Conservation (phyloP, 805 yeast species). For the Vanderwaltozyma verrucispora region DNA sequence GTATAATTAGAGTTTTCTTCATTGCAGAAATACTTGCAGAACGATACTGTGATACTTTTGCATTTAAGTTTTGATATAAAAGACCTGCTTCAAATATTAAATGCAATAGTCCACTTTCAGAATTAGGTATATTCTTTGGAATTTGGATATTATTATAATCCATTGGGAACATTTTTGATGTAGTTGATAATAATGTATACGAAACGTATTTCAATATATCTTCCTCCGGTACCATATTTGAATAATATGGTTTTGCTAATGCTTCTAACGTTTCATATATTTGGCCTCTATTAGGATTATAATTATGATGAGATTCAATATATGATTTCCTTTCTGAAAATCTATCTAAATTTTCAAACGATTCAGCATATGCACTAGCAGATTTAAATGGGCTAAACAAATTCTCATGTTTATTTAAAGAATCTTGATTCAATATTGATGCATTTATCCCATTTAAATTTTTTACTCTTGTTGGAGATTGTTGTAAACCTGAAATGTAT, state of each 20-base stretch:
- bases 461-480: slow-evolving; percentile 6
- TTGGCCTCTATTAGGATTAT: slow-evolving; percentile 3
- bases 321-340: slow-evolving; percentile 31
- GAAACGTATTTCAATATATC: slow-evolving; percentile 39
- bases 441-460: not conserved
- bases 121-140: slow-evolving; percentile 45
- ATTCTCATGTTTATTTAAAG: slow-evolving; percentile 8
- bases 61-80: slow-evolving; percentile 40
- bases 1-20: slow-evolving; percentile 49
- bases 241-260: slow-evolving; percentile 25
- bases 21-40: slow-evolving; percentile 37
- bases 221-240: slow-evolving; percentile 28
- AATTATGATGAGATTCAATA: slow-evolving; percentile 19
- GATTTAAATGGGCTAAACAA: slow-evolving; percentile 12
- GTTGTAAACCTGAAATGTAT: slow-evolving; percentile 14
- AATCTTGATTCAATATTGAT: not conserved
- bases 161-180: slow-evolving; percentile 46
- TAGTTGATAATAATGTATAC: slow-evolving; percentile 51
- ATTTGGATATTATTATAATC: slow-evolving; percentile 29
- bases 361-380: slow-evolving; percentile 28
- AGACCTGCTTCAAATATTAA: slow-evolving; percentile 63
- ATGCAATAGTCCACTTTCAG: slow-evolving; percentile 46
- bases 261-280: slow-evolving; percentile 11
- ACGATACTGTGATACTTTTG: slow-evolving; percentile 24
- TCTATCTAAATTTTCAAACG: slow-evolving; percentile 32